Conservation (phyloP, 148 eudicot genomes). For the Arctostaphylos glauca region DNA sequence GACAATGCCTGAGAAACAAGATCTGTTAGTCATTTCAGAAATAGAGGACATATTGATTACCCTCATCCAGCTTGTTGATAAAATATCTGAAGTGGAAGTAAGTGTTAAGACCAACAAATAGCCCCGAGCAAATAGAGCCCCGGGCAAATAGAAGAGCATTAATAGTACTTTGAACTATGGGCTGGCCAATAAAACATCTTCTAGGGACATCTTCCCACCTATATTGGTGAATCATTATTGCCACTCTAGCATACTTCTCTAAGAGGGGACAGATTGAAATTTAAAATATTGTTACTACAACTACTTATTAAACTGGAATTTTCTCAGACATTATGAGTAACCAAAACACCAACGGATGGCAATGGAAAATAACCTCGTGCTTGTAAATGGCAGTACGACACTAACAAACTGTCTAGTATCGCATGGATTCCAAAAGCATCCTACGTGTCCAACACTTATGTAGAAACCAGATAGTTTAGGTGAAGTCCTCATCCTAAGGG, state of each 20-base stretch:
- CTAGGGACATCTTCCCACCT: neutral
- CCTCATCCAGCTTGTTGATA: neutral
- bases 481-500: neutral
- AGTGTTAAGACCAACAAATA: neutral
- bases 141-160: neutral
- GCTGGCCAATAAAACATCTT: no score
- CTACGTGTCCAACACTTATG: neutral
- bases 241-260: neutral
- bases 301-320: neutral
- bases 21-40: neutral
- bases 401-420: neutral
- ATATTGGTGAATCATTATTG: neutral
- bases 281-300: neutral
- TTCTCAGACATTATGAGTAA: neutral
- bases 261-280: neutral
- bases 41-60: neutral
- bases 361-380: neutral
- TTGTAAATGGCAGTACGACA: neutral
- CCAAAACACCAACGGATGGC: neutral
- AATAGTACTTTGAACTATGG: no score
- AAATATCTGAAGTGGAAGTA: no score
- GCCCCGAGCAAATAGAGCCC: neutral
- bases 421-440: neutral
- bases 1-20: constrained; percentile 30
- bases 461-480: neutral